Evolutionary conservation across 2,329 filamentous ascomycete species (phyloP).

Genomic region (Microthyrium microscopicum): DNA sequence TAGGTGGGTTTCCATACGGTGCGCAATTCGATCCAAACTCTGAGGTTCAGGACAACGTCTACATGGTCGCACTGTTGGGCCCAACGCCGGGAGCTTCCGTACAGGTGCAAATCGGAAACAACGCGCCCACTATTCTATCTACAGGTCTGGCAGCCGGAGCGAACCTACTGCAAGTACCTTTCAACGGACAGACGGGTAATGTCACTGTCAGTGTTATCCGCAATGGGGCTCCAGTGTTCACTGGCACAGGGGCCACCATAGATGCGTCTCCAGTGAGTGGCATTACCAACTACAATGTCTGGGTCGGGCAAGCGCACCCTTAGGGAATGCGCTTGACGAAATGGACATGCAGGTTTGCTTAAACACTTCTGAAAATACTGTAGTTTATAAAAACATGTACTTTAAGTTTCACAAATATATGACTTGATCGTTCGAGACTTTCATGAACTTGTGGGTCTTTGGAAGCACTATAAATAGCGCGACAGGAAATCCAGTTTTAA

Average conservation of each 20-base stretch:
- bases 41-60: slow-evolving; percentile 28
- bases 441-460: too few relatives aligned
- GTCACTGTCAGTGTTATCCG: slow-evolving; percentile 9
- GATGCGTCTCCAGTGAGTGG: slow-evolving; percentile 3
- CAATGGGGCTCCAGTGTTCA: slow-evolving; percentile 5
- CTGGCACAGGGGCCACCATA: slow-evolving; percentile 7
- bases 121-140: background rate
- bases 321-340: too few relatives aligned
- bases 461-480: too few relatives aligned
- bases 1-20: slow-evolving; percentile 13
- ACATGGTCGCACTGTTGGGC: slow-evolving; percentile 22
- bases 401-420: too few relatives aligned
- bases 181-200: slow-evolving; percentile 9
- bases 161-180: slow-evolving; percentile 9
- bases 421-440: too few relatives aligned
- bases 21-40: slow-evolving; percentile 15
- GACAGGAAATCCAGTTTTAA: too few relatives aligned
- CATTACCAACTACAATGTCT: slow-evolving; percentile 11
- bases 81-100: slow-evolving; percentile 2
- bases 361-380: too few relatives aligned
- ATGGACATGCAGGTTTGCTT: too few relatives aligned
- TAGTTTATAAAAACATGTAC: too few relatives aligned
- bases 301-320: too few relatives aligned
- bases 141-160: slow-evolving; percentile 3
- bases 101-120: slow-evolving; percentile 8